phyloP scores from a whole-genome alignment of 2,329 filamentous ascomycete species.

The Rosellinia necatrix region DNA sequence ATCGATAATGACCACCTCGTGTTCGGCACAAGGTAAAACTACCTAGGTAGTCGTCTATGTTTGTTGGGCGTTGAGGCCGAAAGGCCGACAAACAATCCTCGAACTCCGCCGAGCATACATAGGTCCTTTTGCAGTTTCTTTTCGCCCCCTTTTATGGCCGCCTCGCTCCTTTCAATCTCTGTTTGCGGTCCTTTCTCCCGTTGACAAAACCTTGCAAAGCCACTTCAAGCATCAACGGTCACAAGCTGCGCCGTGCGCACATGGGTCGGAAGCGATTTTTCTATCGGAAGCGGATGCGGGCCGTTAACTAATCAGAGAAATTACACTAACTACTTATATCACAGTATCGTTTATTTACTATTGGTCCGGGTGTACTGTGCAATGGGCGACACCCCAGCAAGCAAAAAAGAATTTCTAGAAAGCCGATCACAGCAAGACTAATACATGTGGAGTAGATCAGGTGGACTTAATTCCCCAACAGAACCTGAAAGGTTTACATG shows the following conservation, averaged over 20 bases:
- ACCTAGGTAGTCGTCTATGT: background rate
- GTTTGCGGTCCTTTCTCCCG: background rate
- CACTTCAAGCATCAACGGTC: background rate
- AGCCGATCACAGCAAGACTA: too few species aligned
- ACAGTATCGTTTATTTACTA: background rate
- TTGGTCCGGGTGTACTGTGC: too few species aligned
- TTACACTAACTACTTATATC: background rate
- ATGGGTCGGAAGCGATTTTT: constrained; percentile 17
- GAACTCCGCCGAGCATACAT: too few species aligned
- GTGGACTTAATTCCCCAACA: too few species aligned
- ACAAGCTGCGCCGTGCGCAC: constrained; percentile 13
- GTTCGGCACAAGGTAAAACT: constrained; percentile 4
- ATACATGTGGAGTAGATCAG: too few species aligned
- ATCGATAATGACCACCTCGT: background rate
- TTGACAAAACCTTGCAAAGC: constrained; percentile 5
- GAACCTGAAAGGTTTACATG: too few species aligned
- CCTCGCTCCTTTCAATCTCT: background rate
- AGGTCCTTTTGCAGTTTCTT: background rate
- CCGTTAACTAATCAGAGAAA: background rate
- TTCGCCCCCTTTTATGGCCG: constrained; percentile 5
- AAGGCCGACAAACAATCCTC: background rate
- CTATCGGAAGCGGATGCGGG: background rate
- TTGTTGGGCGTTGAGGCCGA: background rate
- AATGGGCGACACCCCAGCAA: too few species aligned
- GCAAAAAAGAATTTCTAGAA: background rate